Evolutionary conservation across 2,329 filamentous ascomycete genomes (phyloP), one percentile per base, ranked within the genome.

Genomic region (Juglanconis sp.): DNA sequence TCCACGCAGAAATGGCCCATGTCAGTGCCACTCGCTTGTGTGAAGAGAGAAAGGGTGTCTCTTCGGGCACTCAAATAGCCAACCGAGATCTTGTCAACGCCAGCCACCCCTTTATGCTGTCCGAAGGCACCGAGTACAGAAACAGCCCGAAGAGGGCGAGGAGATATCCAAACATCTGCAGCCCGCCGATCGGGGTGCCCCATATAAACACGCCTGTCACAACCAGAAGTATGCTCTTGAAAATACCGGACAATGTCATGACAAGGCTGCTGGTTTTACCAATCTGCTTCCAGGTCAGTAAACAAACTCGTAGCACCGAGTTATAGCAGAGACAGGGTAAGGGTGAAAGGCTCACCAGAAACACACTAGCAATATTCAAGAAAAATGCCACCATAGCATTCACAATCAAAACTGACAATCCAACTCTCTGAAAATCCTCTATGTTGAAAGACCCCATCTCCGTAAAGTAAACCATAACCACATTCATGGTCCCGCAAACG

Each of bases 191-290:
- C 36, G 85, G 82, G 59, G 90, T 91, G 66, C 83, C 79, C 87
- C 91, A 95, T 72, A 94, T 87, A 70, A 91, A 73, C 75, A 95
- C 89, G 56, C 89, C 92, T 61, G 86, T 82, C 63, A 83, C 79
- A 65, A 96, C 90, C 58, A 96, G 86, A 61, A 96, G 85, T 63
- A 96, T 93, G 74, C 92, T 91, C 77, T 96, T 96, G 69, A 95
- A 84, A 65, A 96, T 91, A 72, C 92, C 91, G 61, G 88, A 92
- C 31, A 96, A 85, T 38, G 91, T 92, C 77, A 96, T 89, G 68
- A 93, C 90, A 55, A 96, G 84, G 59, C 89, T 90, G 2, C 91
- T 96, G 7, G 91, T 96, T 77, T 91, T 92, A 72, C 91, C 91
- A 69, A 96, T 96, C 90, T 94, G 68, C 31, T 38, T 32, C n/a